A percentile compares a stretch with the other conserved stretches of the same genome.
These are phyloP conservation scores for Pseudogymnoascus sp. DNA, from an alignment of 2,329 filamentous ascomycete species.

Conservation along the genomic window DNA sequence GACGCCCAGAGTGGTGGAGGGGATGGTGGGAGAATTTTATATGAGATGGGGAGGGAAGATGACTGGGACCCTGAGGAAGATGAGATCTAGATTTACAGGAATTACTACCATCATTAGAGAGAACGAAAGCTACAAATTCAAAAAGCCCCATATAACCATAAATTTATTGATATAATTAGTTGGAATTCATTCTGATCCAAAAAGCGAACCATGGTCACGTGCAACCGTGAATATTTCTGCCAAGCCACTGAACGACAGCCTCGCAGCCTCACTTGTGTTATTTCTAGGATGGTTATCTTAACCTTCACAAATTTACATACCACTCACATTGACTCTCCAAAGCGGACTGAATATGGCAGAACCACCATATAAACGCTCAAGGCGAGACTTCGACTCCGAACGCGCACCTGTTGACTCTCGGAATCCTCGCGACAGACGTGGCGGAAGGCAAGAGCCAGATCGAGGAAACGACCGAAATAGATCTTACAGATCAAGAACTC, in stretches of 20 bases:
- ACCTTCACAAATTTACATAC: background rate
- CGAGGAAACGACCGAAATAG: constrained; percentile 27
- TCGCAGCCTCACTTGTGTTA: constrained; percentile 3
- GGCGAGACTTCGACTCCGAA: constrained; percentile 36
- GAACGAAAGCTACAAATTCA: background rate
- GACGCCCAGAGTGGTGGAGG: constrained; percentile 84
- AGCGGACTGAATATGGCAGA: constrained; percentile 37
- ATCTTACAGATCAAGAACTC: constrained; percentile 21
- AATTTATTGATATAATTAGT: background rate
- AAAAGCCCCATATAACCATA: background rate
- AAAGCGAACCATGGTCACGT: background rate
- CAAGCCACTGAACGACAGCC: background rate
- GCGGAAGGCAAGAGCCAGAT: constrained; percentile 28
- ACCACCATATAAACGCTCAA: constrained; percentile 41
- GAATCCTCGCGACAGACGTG: constrained; percentile 24
- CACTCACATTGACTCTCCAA: background rate
- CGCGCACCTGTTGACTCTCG: constrained; percentile 1
- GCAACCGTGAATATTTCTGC: background rate
- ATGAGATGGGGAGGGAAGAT: constrained; percentile 94
- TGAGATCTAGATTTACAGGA: constrained; percentile 43
- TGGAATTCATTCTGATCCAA: background rate
- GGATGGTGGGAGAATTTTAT: constrained; percentile 86
- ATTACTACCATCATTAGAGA: background rate
- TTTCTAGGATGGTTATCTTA: background rate
- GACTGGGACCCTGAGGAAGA: constrained; percentile 96